Evolutionary conservation across 208 protist species (phyloP).

Genomic region (Acanthamoeba triangularis): DNA sequence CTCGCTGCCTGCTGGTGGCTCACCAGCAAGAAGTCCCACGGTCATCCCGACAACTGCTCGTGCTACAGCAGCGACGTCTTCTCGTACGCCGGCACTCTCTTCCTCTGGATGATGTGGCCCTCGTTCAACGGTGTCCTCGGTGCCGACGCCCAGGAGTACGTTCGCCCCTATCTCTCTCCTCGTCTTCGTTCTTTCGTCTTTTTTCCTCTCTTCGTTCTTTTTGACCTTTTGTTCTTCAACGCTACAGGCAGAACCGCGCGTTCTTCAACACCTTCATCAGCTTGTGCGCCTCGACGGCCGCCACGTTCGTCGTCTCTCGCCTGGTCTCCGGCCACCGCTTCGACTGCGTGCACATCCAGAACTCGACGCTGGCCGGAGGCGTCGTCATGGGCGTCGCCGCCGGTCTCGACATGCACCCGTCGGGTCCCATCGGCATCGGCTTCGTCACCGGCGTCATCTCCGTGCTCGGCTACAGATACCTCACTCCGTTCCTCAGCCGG

Average conservation of each 20-base stretch:
- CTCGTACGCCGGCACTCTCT: constrained; percentile 77
- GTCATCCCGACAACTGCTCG: constrained; percentile 74
- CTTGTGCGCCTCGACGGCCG: neutral
- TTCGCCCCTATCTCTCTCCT: neutral
- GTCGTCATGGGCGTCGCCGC: constrained; percentile 77
- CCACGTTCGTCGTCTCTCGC: constrained; percentile 56
- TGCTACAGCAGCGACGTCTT: constrained; percentile 77
- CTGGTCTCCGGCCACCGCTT: constrained; percentile 44
- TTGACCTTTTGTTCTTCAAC: neutral
- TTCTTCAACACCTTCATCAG: constrained; percentile 78
- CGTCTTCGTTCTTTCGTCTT: too few species aligned
- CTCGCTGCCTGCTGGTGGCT: constrained; percentile 61
- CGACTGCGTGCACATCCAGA: constrained; percentile 81
- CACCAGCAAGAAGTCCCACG: constrained; percentile 57
- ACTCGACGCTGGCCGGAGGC: constrained; percentile 80
- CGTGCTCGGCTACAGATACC: constrained; percentile 72
- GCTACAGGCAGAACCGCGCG: constrained; percentile 10
- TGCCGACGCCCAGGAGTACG: neutral
- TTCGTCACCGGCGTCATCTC: constrained; percentile 42
- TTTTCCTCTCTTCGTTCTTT: neutral
- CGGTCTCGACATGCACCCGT: constrained; percentile 70
- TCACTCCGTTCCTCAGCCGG: constrained; percentile 42
- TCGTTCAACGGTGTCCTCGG: constrained; percentile 80
- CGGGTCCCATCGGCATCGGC: constrained; percentile 51
- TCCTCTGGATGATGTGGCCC: constrained; percentile 83